Percentiles rank a stretch among this genome's conserved stretches.
Conservation (phyloP, 1,139 yeast species). For the Saccharomycopsis hybrid region DNA sequence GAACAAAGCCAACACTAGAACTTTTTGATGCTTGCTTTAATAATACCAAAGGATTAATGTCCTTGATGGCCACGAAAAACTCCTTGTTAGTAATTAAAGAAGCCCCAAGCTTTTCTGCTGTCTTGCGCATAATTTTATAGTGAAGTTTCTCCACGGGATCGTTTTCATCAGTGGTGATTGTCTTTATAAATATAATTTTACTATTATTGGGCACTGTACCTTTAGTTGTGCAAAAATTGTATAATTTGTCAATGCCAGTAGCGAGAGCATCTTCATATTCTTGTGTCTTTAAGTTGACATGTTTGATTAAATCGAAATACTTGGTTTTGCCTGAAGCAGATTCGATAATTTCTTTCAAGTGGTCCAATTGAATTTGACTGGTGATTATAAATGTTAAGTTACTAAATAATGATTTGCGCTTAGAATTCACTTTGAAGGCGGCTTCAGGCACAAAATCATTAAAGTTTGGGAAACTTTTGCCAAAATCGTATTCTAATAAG, state of each 20-base stretch:
- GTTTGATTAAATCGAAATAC: conserved; percentile 3
- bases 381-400: conserved; percentile 6
- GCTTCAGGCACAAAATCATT: conserved; percentile 4
- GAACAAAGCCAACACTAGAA: too few species aligned
- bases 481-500: conserved; percentile 9
- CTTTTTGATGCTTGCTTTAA: background rate
- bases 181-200: conserved; percentile 6
- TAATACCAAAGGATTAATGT: background rate
- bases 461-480: conserved; percentile 3
- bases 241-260: background rate
- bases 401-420: conserved; percentile 5
- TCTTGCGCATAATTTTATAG: conserved; percentile 9
- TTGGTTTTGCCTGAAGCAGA: conserved; percentile 9
- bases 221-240: background rate
- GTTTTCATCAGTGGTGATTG: conserved; percentile 3
- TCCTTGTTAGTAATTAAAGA: conserved; percentile 9
- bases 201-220: background rate
- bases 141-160: conserved; percentile 1
- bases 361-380: conserved; percentile 4
- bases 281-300: background rate
- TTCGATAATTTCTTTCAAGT: conserved; percentile 9
- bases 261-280: background rate
- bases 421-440: background rate
- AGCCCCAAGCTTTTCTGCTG: conserved; percentile 2
- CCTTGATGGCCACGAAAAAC: conserved; percentile 9